These are phyloP conservation scores for Naganishia cerealis DNA, from an alignment of 1,284 basidiomycete genomes.

Conservation along the genomic window DNA sequence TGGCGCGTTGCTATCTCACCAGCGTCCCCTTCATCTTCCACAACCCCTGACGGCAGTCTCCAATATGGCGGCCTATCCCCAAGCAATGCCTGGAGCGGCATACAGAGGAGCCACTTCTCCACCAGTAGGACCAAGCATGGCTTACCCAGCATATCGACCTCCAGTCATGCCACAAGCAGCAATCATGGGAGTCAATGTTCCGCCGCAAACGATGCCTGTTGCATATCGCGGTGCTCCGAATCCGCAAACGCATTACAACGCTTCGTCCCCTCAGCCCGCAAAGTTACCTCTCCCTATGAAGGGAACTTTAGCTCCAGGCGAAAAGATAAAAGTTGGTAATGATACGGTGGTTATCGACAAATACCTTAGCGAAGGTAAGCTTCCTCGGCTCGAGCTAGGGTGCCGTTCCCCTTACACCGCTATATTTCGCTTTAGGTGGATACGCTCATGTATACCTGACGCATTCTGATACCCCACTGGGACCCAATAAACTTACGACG, in stretches of 20 bases:
- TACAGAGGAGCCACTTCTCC: slow-evolving; percentile 2
- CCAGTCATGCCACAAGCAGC: background rate
- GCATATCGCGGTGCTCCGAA: background rate
- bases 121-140: background rate
- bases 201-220: background rate
- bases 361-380: slow-evolving; percentile 86
- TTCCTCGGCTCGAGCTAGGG: slow-evolving; percentile 8
- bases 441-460: slow-evolving; percentile 99
- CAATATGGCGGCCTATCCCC: slow-evolving; percentile 16
- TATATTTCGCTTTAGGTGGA: slow-evolving; percentile 65
- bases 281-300: slow-evolving; percentile 36
- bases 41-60: background rate
- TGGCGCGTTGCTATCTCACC: background rate
- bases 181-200: background rate
- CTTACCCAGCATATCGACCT: slow-evolving; percentile 12
- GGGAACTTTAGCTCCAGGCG: slow-evolving; percentile 64
- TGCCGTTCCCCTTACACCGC: background rate
- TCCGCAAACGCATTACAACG: slow-evolving; percentile 6
- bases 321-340: slow-evolving; percentile 85
- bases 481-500: slow-evolving; percentile 64
- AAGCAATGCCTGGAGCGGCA: slow-evolving; percentile 20
- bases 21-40: background rate
- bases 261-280: background rate
- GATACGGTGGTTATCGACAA: slow-evolving; percentile 80
- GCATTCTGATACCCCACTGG: slow-evolving; percentile 77